Conservation (phyloP, 805 yeast genomes). For the Monosporozyma unispora region DNA sequence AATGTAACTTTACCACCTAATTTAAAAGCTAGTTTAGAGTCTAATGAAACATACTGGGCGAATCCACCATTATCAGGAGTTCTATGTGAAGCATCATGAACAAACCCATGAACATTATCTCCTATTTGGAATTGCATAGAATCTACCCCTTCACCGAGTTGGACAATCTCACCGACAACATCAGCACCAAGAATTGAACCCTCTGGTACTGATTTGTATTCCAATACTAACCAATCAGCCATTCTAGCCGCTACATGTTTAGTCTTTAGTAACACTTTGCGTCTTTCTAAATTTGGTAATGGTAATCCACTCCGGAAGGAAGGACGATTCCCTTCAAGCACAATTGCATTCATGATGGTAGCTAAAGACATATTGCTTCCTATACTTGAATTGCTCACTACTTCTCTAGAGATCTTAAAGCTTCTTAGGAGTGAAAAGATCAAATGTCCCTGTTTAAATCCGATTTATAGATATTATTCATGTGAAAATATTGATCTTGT, state of each 20-base stretch:
- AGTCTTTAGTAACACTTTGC: conserved; percentile 37
- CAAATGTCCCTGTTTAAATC: no score
- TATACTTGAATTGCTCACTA: no score
- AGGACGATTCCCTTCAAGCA: conserved; percentile 28
- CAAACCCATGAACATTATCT: conserved; percentile 43
- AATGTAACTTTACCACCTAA: conserved; percentile 3
- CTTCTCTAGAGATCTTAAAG: no score
- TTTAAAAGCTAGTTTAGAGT: conserved; percentile 22
- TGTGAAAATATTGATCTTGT: no score
- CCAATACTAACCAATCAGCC: conserved; percentile 57
- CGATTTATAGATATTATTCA: no score
- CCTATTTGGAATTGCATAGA: conserved; percentile 36
- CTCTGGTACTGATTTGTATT: conserved; percentile 31
- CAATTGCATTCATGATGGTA: conserved; percentile 35
- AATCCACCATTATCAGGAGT: conserved; percentile 45
- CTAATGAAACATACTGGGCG: conserved; percentile 41
- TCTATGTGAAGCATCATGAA: conserved; percentile 41
- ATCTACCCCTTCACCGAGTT: conserved; percentile 34
- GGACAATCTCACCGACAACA: conserved; percentile 48
- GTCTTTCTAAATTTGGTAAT: conserved; percentile 29
- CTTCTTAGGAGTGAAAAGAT: no score
- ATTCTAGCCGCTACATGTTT: conserved; percentile 54
- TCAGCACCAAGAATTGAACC: conserved; percentile 53
- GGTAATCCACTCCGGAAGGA: conserved; percentile 23
- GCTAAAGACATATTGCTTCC: conserved; percentile 24